Evolutionary conservation across 75 land plant species (phyloP), one percentile per base, ranked within the genome.

Genomic region (Selaginella tamariscina): DNA sequence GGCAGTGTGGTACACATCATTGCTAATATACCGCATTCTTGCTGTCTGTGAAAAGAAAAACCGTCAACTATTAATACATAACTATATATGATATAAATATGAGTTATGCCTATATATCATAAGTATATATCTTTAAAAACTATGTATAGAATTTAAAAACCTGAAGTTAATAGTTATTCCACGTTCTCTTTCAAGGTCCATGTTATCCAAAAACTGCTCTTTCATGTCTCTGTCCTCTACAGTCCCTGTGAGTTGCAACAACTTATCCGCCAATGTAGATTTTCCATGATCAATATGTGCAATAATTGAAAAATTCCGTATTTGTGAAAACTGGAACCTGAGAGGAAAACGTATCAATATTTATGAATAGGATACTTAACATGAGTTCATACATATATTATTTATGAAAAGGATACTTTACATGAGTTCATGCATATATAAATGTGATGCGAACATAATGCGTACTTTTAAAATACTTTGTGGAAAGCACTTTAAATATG

Each of bases 271-370:
- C 70, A 94, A 72, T 31, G 99, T 95, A 26, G 99, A 95, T 73
- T 95, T 95, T 54, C 99, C 99, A 70, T 95, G 99, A 69, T 95
- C 99, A 56, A 95, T 95, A 62, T 95, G 99, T 20, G 99, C 99
- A 57, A 94, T 94, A 15, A 94, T 94, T 65, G 83, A 85, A 63
- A 94, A 94, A 59, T 94, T 94, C 63, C 98, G 75, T 32, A 94
- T 94, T 75, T 94, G 75, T 32, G 98, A 77, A n/a, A 20, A 83
- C 68, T 27, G 98, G 91, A 54, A 94, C 98, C 88, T 93, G 49
- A 5, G 49, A 5, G 49, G 49, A 5, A 5, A 39, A 39, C 49
- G 15, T 15, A 5, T 5, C 11, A 39, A 15, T 5, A 39, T 39
- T 15, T 5, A 39, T 5, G 49, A 39, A 15, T 15, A 5, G 49